A percentile compares a stretch with the other conserved stretches of the same genome.
Evolutionary conservation across 169 alveolate species (phyloP).

Genomic region (Amoebophrya sp.): DNA sequence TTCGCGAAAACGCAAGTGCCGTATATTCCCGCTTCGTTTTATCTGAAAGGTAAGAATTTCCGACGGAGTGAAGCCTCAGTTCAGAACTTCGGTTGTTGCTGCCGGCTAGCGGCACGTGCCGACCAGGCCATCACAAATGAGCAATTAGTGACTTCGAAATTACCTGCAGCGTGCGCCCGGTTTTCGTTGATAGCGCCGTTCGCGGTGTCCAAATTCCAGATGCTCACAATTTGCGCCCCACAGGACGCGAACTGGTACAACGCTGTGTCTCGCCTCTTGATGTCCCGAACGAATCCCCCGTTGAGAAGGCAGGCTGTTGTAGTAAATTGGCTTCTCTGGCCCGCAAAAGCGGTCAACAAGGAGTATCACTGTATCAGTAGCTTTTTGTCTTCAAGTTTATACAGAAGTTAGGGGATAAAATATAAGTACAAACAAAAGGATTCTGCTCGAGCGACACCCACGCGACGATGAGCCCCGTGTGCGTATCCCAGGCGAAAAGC

Average conservation of each 20-base stretch:
- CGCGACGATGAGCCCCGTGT: slow-evolving; percentile 39
- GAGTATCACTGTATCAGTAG: too few relatives aligned
- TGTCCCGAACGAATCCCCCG: slow-evolving; percentile 64
- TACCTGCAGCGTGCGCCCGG: neutral
- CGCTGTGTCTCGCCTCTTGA: slow-evolving; percentile 51
- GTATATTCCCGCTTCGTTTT: neutral
- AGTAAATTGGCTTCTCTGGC: too few relatives aligned
- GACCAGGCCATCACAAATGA: too few relatives aligned
- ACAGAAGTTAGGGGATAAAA: too few relatives aligned
- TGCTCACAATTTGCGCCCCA: slow-evolving; percentile 50
- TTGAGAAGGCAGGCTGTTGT: slow-evolving; percentile 37
- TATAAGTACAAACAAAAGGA: slow-evolving; percentile 45
- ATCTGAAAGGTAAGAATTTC: too few relatives aligned
- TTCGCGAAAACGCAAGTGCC: slow-evolving; percentile 42
- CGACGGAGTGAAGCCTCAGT: too few relatives aligned
- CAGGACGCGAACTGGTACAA: slow-evolving; percentile 61
- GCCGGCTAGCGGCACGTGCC: too few relatives aligned
- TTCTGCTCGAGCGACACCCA: slow-evolving; percentile 36
- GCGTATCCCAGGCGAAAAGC: slow-evolving; percentile 57
- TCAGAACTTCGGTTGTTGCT: too few relatives aligned
- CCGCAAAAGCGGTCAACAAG: too few relatives aligned
- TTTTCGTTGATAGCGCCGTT: neutral
- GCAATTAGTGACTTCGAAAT: too few relatives aligned
- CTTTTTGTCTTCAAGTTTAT: too few relatives aligned
- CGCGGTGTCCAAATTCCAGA: slow-evolving; percentile 47